Conservation (phyloP, 257 asterid genomes). For the Nicotiana noctiflora region DNA sequence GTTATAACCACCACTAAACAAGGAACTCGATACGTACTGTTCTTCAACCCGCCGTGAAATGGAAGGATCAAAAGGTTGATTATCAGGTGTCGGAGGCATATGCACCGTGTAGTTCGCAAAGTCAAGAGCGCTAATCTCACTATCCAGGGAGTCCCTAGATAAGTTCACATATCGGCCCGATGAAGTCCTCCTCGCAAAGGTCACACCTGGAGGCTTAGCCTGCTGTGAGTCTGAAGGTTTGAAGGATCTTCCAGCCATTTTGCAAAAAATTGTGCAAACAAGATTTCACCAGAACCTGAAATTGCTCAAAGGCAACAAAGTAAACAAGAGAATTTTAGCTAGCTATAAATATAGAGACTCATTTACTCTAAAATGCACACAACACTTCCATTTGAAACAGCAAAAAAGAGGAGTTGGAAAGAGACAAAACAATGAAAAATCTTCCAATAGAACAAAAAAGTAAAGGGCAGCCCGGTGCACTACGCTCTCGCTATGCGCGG, state of each 20-base stretch:
- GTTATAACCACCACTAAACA: constrained; percentile 84
- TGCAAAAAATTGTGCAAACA: constrained; percentile 9
- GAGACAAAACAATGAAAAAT: neutral
- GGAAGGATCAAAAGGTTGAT: constrained; percentile 84
- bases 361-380: neutral
- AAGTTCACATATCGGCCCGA: constrained; percentile 85
- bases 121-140: constrained; percentile 69
- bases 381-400: neutral
- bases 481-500: too few species aligned
- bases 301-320: constrained; percentile 26
- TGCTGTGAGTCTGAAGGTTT: constrained; percentile 33
- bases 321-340: constrained; percentile 7
- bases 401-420: neutral
- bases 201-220: constrained; percentile 47
- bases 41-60: constrained; percentile 86
- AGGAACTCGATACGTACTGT: constrained; percentile 75
- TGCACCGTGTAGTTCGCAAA: constrained; percentile 74
- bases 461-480: too few species aligned
- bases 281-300: constrained; percentile 19
- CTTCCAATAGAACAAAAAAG: too few species aligned
- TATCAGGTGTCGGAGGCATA: constrained; percentile 90
- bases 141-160: constrained; percentile 86
- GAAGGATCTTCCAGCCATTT: constrained; percentile 69
- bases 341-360: neutral
- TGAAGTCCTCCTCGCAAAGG: constrained; percentile 64